Percentiles rank a stretch among this genome's conserved stretches.
Evolutionary conservation across 352 stramenopile species (phyloP).

Genomic region (Phytophthora nicotianae): DNA sequence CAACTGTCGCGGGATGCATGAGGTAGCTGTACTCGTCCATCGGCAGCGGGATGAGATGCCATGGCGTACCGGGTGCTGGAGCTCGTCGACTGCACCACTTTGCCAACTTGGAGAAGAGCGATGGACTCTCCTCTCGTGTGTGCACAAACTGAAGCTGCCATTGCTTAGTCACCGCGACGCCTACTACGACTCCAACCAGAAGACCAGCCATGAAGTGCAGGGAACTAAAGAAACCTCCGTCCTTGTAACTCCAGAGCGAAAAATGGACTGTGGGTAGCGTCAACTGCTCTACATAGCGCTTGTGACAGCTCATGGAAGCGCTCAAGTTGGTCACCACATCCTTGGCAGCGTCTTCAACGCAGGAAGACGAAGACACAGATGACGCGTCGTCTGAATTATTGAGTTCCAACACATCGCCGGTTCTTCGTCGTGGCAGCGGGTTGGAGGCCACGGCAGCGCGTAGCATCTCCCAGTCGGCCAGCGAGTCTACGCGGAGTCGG

Average conservation of each 20-base stretch:
- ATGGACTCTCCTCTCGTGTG: slow-evolving; percentile 21
- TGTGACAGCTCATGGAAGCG: slow-evolving; percentile 30
- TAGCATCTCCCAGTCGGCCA: slow-evolving; percentile 35
- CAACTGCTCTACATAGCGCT: slow-evolving; percentile 31
- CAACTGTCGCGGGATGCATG: slow-evolving; percentile 41
- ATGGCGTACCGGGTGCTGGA: slow-evolving; percentile 20
- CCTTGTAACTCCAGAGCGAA: slow-evolving; percentile 24
- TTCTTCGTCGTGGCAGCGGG: slow-evolving; percentile 24
- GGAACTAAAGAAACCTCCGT: slow-evolving; percentile 29
- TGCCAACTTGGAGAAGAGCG: slow-evolving; percentile 34
- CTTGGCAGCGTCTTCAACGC: slow-evolving; percentile 35
- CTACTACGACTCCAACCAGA: slow-evolving; percentile 47
- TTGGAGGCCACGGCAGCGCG: slow-evolving; percentile 22
- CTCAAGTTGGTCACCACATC: slow-evolving; percentile 53
- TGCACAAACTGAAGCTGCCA: slow-evolving; percentile 29
- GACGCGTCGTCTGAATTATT: slow-evolving; percentile 5
- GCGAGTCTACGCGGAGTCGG: slow-evolving; percentile 29
- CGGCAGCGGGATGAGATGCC: slow-evolving; percentile 37
- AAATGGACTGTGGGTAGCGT: slow-evolving; percentile 32
- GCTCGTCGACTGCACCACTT: slow-evolving; percentile 41
- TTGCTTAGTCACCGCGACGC: slow-evolving; percentile 37
- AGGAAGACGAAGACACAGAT: slow-evolving; percentile 18
- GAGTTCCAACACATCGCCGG: slow-evolving; percentile 1
- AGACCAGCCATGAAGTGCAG: slow-evolving; percentile 51
- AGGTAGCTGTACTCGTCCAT: slow-evolving; percentile 46